Conservation (phyloP, 1,284 basidiomycete species). For the Marasmius oreades region DNA sequence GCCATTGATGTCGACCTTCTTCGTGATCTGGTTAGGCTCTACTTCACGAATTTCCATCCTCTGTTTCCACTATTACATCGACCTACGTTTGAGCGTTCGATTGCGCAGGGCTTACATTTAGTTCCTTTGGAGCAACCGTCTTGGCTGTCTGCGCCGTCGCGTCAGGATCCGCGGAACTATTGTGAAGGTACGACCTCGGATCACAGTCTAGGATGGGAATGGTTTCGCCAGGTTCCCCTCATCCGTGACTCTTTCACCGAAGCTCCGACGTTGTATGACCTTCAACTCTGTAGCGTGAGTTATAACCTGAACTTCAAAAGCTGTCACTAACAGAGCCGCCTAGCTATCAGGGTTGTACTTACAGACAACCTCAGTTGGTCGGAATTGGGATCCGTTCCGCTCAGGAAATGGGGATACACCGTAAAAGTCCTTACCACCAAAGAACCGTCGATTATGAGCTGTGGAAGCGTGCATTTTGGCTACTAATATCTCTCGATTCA, state of each 20-base stretch:
- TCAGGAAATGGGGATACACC: constrained; percentile 47
- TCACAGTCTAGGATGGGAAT: constrained; percentile 50
- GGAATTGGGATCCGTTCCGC: constrained; percentile 54
- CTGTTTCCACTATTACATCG: constrained; percentile 60
- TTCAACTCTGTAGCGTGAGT: constrained; percentile 40
- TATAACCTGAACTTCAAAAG: no score
- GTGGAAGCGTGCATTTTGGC: constrained; percentile 22
- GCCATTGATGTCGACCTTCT: constrained; percentile 41
- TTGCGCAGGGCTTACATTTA: constrained; percentile 45
- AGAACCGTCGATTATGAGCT: constrained; percentile 44
- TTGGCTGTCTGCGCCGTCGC: constrained; percentile 56
- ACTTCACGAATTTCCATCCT: constrained; percentile 49
- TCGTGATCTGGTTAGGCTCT: constrained; percentile 49
- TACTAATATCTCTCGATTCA: constrained; percentile 12
- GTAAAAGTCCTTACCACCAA: constrained; percentile 21
- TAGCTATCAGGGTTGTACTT: no score
- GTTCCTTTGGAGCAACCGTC: constrained; percentile 60
- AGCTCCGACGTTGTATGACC: constrained; percentile 48
- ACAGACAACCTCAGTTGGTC: no score
- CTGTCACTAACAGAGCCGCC: no score
- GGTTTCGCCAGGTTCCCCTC: constrained; percentile 45
- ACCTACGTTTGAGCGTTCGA: constrained; percentile 51
- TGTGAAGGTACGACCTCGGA: constrained; percentile 21
- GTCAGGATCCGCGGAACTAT: constrained; percentile 52
- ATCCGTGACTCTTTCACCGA: constrained; percentile 41